Evolutionary conservation across 345 rosid genomes (phyloP).

Genomic region (Lepidium aucheri): DNA sequence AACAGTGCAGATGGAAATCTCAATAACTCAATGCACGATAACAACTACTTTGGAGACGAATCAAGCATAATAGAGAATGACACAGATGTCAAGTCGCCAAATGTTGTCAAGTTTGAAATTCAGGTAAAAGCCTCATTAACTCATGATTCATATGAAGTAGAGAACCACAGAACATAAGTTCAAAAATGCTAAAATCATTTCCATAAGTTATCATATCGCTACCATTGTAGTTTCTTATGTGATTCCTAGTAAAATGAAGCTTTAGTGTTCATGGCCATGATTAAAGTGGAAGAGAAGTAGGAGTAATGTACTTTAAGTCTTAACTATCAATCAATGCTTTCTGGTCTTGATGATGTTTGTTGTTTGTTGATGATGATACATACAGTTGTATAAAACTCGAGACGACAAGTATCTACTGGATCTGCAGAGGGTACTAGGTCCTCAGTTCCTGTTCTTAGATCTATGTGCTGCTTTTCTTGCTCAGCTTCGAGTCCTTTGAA

Average conservation of each 20-base stretch:
- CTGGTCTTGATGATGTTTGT: background rate
- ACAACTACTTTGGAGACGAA: conserved; percentile 65
- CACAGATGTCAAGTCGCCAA: conserved; percentile 35
- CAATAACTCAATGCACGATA: conserved; percentile 41
- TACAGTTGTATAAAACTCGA: conserved; percentile 73
- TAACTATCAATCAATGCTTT: background rate
- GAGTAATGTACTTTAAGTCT: background rate
- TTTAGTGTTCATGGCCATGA: background rate
- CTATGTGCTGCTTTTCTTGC: conserved; percentile 83
- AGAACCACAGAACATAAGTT: background rate
- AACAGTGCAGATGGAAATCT: conserved; percentile 51
- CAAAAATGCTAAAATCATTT: background rate
- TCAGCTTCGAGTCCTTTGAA: conserved; percentile 61
- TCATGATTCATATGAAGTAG: background rate
- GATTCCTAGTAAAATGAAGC: background rate
- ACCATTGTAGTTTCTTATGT: background rate
- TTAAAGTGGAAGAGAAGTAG: background rate
- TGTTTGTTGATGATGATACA: conserved; percentile 11
- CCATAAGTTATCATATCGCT: background rate
- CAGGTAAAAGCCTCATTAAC: conserved; percentile 10
- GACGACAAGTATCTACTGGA: conserved; percentile 79
- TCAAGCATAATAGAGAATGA: conserved; percentile 52
- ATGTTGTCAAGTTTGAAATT: conserved; percentile 61
- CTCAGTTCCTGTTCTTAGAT: conserved; percentile 72
- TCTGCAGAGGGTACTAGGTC: conserved; percentile 68